A percentile compares a stretch with the other conserved stretches of the same genome.
Conservation (phyloP, 2,329 filamentous ascomycete genomes). For the Penicillium freii region DNA sequence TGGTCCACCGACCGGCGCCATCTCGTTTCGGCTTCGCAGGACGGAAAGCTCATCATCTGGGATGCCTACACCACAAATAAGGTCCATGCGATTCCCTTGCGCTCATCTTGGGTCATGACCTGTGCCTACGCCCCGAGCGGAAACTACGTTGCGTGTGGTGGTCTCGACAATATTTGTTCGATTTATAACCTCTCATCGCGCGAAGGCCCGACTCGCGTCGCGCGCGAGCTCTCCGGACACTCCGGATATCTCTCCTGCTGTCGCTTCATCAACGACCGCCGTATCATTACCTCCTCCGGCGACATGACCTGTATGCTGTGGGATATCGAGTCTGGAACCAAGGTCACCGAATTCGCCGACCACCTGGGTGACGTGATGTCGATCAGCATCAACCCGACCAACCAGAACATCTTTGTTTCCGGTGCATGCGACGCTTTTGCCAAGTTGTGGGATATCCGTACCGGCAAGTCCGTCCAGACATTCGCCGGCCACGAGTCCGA, state of each 20-base stretch:
- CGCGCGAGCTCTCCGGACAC: constrained; percentile 91
- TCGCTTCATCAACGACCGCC: constrained; percentile 96
- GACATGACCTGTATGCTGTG: constrained; percentile 99
- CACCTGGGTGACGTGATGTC: constrained; percentile 99
- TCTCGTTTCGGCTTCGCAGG: constrained; percentile 95
- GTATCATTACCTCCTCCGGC: constrained; percentile 94
- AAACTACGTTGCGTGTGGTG: constrained; percentile 97
- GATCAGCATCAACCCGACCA: constrained; percentile 98
- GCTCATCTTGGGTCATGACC: constrained; percentile 99
- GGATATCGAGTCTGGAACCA: constrained; percentile 97
- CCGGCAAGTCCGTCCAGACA: constrained; percentile 96
- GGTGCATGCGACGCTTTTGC: constrained; percentile 98
- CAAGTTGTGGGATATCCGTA: constrained; percentile 97
- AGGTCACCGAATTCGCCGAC: constrained; percentile 96
- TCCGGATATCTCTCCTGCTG: constrained; percentile 98
- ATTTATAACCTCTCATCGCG: constrained; percentile 98
- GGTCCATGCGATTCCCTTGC: constrained; percentile 94
- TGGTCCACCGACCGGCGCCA: constrained; percentile 98
- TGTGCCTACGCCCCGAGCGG: constrained; percentile 98
- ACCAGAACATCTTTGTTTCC: constrained; percentile 99
- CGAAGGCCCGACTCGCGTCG: constrained; percentile 95
- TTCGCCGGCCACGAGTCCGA: constrained; percentile 98
- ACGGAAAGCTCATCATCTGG: constrained; percentile 99
- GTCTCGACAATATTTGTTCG: constrained; percentile 98
- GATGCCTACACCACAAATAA: constrained; percentile 99